These are phyloP conservation scores for Reticulascus tulasneorum DNA, from an alignment of 2,329 filamentous ascomycete genomes.

Conservation along the genomic window DNA sequence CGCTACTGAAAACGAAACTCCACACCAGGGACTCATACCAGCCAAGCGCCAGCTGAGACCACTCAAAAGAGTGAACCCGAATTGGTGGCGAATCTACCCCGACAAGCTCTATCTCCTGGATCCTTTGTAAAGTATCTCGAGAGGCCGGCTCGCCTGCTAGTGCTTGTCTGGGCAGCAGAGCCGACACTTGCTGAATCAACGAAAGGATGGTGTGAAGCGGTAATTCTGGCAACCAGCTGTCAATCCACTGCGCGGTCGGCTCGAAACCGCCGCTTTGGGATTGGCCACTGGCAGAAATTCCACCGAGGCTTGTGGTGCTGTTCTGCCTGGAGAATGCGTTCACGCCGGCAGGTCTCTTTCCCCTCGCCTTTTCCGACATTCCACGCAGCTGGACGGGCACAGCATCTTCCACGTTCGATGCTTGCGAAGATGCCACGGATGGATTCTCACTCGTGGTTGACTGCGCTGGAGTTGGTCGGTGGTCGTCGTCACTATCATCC, in stretches of 20 bases:
- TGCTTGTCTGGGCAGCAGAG: slow-evolving; percentile 51
- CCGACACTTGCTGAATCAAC: slow-evolving; percentile 64
- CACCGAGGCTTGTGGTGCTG: slow-evolving; percentile 75
- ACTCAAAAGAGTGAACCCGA: slow-evolving; percentile 86
- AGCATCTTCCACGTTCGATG: slow-evolving; percentile 67
- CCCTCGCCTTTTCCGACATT: slow-evolving; percentile 95
- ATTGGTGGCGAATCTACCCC: slow-evolving; percentile 72
- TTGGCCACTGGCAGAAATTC: slow-evolving; percentile 55
- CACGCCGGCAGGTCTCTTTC: slow-evolving; percentile 86
- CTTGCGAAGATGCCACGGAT: slow-evolving; percentile 64
- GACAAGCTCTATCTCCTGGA: slow-evolving; percentile 59
- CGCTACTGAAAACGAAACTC: slow-evolving; percentile 86
- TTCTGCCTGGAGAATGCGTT: slow-evolving; percentile 86
- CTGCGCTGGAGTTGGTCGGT: slow-evolving; percentile 53
- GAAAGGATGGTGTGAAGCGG: slow-evolving; percentile 83
- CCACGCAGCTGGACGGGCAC: slow-evolving; percentile 79
- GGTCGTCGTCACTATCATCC: slow-evolving; percentile 52
- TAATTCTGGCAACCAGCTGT: slow-evolving; percentile 88
- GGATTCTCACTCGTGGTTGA: slow-evolving; percentile 62
- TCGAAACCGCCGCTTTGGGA: slow-evolving; percentile 63
- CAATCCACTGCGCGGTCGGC: slow-evolving; percentile 81
- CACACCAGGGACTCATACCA: slow-evolving; percentile 96
- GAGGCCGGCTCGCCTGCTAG: slow-evolving; percentile 37
- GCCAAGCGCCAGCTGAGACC: slow-evolving; percentile 82
- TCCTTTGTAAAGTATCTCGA: slow-evolving; percentile 46